Evolutionary conservation across 2,329 filamentous ascomycete species (phyloP).

Genomic region (Penicillium sp.): DNA sequence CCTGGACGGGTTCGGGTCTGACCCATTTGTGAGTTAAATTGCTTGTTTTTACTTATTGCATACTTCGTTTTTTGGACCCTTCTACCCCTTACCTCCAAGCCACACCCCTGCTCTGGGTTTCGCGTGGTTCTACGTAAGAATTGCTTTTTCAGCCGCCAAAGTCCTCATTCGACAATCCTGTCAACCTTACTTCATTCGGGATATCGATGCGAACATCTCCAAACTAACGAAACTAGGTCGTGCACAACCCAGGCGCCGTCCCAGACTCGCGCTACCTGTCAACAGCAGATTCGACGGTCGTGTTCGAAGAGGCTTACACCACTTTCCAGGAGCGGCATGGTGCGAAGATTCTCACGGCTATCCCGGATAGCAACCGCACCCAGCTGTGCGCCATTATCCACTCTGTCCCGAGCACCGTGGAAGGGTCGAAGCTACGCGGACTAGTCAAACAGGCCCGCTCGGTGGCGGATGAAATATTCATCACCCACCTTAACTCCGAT

Average conservation of each 20-base stretch:
- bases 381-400: constrained; percentile 38
- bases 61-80: not conserved
- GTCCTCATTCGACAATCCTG: not conserved
- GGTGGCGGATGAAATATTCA: constrained; percentile 38
- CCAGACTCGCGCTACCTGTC: constrained; percentile 40
- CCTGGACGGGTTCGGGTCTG: constrained; percentile 31
- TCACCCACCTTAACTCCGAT: constrained; percentile 38
- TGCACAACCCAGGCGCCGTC: constrained; percentile 47
- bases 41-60: constrained; percentile 5
- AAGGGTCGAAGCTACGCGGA: constrained; percentile 27
- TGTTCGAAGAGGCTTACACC: constrained; percentile 44
- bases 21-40: constrained; percentile 36
- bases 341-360: constrained; percentile 30
- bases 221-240: constrained; percentile 29
- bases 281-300: constrained; percentile 44
- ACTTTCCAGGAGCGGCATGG: constrained; percentile 35
- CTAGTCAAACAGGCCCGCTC: constrained; percentile 35
- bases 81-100: not conserved
- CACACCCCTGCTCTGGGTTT: not conserved
- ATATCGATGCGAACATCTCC: not conserved
- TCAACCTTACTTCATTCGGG: not conserved
- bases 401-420: constrained; percentile 33
- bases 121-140: not conserved
- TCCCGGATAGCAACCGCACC: constrained; percentile 31
- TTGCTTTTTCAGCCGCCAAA: not conserved